phyloP scores from a whole-genome alignment of 2,329 filamentous ascomycete genomes.

The Neonectria neomacrospora region DNA sequence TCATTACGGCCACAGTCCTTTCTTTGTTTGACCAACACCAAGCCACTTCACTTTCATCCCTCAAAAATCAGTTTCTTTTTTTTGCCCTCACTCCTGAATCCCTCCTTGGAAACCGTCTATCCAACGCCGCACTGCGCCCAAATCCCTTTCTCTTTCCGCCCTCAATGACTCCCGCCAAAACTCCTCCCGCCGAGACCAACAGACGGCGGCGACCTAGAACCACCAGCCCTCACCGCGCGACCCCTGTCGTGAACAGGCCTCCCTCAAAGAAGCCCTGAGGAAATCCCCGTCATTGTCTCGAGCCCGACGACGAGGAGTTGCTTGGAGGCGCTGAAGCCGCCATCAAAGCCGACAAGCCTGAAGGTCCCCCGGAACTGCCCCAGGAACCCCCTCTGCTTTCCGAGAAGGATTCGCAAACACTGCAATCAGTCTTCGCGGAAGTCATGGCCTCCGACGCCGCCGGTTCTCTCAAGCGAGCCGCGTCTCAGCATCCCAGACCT shows the following conservation, averaged over 20 bases:
- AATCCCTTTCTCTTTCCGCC: not conserved
- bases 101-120: too few relatives aligned
- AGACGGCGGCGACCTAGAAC: too few relatives aligned
- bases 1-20: too few relatives aligned
- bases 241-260: not conserved
- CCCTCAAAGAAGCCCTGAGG: not conserved
- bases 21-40: not conserved
- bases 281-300: not conserved
- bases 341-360: not conserved
- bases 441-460: not conserved
- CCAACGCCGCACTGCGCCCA: too few relatives aligned
- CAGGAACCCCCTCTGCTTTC: not conserved
- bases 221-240: too few relatives aligned
- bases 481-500: not conserved
- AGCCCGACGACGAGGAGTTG: not conserved
- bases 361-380: not conserved
- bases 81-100: not conserved
- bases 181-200: not conserved
- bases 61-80: not conserved
- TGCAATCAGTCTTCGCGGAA: not conserved
- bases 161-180: not conserved
- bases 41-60: not conserved
- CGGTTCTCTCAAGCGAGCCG: not conserved
- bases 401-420: not conserved
- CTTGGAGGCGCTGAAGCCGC: not conserved